Evolutionary conservation across 257 asterid genomes (phyloP), one percentile per base, ranked within the genome.

Genomic region (Nicotiana sylvestris): DNA sequence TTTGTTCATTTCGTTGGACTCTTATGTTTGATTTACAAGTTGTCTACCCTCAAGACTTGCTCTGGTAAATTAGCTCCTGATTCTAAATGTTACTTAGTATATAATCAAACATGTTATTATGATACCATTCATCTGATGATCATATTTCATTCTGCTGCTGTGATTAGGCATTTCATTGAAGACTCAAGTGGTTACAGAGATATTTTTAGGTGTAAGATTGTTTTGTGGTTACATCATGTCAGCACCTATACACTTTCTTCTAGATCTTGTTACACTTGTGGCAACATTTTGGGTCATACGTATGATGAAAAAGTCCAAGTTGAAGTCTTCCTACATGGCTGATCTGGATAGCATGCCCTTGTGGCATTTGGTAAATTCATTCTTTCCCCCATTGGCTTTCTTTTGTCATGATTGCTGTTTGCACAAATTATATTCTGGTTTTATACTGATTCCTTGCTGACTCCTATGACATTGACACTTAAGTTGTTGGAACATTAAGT

Each of bases 271-370:
- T 27, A 96, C 99, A 18, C 95, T 96, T 29, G 89, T 90, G 21
- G 90, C 99, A 2, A 96, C 99, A 15, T 43, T 92, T 86, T 96
- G 98, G 99, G 98, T 96, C 35, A 85, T 96, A 35, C 92, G 91
- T 91, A 92, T 92, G 97, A 94, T 95, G 35, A 81, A 53, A 10
- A 53, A 97, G 84, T 84, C 88, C 89, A 93, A 90, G 88, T 67
- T 95, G 88, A 94, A 91, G 86, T 88, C 93, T 6, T 86, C 98
- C 68, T 95, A 94, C 89, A 82, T 89, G 74, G 86, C 82, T 3
- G 95, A 91, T 82, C 89, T 92, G 65, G 98, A 94, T 66, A 91
- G 86, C 27, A 91, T 89, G 91, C 95, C 91, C 82, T 83, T 85
- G 37, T 85, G 85, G 81, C 91, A 91, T 86, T 89, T 95, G 97